Base-by-base conservation (phyloP, 2,329 filamentous ascomycete species). In the Claviceps sp. region DNA sequence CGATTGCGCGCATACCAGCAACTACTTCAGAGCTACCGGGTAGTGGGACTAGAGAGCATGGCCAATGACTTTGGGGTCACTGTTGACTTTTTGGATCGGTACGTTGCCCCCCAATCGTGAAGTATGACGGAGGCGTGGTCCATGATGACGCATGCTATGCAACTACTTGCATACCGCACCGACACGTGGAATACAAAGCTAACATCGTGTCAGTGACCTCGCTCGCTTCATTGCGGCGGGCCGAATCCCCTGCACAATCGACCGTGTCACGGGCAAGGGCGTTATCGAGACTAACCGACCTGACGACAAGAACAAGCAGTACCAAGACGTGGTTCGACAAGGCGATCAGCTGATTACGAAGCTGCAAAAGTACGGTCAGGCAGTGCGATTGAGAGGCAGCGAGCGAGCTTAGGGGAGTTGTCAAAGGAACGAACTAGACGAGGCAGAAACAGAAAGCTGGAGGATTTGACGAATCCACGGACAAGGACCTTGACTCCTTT, bases 241-340 rank as follows among this genome's bases (percentile, higher is more conserved):
- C 65, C 85, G 91, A 60, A 91, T 98, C 63, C 84, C 90, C 50
- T 97, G 93, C 77, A 97, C 90, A 23, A 97, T 98, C 61, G 93
- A 98, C 71, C 87, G 93, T 51, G 93, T 98, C 57, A 88, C 90
- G 54, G 93, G 91, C 59, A 93, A 94, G 68, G 91, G 91, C 50
- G 86, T 97, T 60, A 97, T 98, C 62, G 93, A 97, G 78, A 98
- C 93, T 45, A 96, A 96, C 73, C 80, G 93, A 51, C 90, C 91
- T 8, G 93, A 97, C 66, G 90, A 95, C 74, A 98, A 98, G 83
- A 97, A 97, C 78, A 96, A 95, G 79, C 93, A 98, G 73, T 98
- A 98, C 71, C 86, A 90, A 61, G 93, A 98, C 62, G 89, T 97
- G 39, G 89, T 98, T 55, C 93, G 93, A 73, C 93, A 97, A 67